A percentile compares a stretch with the other conserved stretches of the same genome.
These are phyloP conservation scores for Skeletonema potamos DNA, from an alignment of 108 stramenopile genomes.

Conservation along the genomic window DNA sequence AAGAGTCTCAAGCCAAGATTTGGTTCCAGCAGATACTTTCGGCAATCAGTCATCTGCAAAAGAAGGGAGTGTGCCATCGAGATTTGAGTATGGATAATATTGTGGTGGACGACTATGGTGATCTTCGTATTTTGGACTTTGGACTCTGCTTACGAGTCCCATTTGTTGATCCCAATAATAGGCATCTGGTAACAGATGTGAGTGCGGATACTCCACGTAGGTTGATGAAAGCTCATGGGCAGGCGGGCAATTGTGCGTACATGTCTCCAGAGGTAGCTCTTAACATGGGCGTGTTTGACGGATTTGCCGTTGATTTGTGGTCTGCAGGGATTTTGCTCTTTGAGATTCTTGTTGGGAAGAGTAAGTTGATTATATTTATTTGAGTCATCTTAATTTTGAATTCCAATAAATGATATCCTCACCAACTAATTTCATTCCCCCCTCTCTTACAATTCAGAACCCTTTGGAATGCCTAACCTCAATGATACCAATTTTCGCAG, in stretches of 20 bases:
- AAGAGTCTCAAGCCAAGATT: conserved; percentile 22
- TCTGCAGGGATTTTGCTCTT: conserved; percentile 88
- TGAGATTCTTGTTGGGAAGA: conserved; percentile 78
- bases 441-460: conserved; percentile 10
- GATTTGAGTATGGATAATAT: conserved; percentile 57
- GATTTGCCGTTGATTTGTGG: conserved; percentile 91
- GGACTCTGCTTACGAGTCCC: conserved; percentile 66
- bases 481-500: conserved; percentile 60
- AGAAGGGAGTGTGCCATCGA: conserved; percentile 57
- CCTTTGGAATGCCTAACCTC: conserved; percentile 63
- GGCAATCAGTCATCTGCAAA: conserved; percentile 49
- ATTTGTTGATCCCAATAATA: conserved; percentile 38
- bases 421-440: neutral
- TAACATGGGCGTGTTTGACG: conserved; percentile 66
- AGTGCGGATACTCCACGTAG: conserved; percentile 39
- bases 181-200: conserved; percentile 39
- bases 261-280: conserved; percentile 79
- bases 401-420: neutral
- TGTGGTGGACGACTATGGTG: conserved; percentile 30
- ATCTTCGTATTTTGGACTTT: conserved; percentile 55
- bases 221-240: conserved; percentile 50
- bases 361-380: neutral
- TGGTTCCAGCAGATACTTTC: conserved; percentile 54
- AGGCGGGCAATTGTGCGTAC: conserved; percentile 57
- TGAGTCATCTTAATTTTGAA: neutral